A percentile compares a stretch with the other conserved stretches of the same genome.
These are phyloP conservation scores for Byssoonygena ceratinophila DNA, from an alignment of 2,329 filamentous ascomycete species.

Conservation along the genomic window DNA sequence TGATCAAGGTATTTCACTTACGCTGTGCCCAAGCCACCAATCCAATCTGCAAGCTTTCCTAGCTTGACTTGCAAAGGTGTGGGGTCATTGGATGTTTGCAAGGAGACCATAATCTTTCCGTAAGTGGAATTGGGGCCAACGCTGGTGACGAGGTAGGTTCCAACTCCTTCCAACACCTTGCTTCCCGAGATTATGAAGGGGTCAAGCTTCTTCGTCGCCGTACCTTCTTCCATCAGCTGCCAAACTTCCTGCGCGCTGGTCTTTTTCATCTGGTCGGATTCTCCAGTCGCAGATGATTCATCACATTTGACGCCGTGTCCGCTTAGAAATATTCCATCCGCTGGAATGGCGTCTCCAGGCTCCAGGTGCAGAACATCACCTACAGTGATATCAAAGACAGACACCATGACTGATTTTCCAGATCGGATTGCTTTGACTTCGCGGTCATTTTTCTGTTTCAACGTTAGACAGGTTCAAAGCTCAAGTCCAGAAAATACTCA, in stretches of 20 bases:
- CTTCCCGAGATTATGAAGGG: conserved; percentile 72
- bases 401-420: conserved; percentile 53
- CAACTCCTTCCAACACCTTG: conserved; percentile 66
- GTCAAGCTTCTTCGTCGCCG: conserved; percentile 47
- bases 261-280: conserved; percentile 63
- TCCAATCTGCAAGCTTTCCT: conserved; percentile 64
- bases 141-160: conserved; percentile 63
- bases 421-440: conserved; percentile 58
- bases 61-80: conserved; percentile 68
- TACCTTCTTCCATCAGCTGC: conserved; percentile 44
- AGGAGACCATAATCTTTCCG: conserved; percentile 62
- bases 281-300: conserved; percentile 62
- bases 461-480: neutral
- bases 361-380: conserved; percentile 60
- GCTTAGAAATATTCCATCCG: conserved; percentile 58
- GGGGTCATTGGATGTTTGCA: conserved; percentile 63
- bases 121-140: conserved; percentile 64
- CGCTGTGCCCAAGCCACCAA: conserved; percentile 65
- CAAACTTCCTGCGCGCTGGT: conserved; percentile 50
- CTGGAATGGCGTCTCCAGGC: conserved; percentile 59
- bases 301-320: conserved; percentile 60
- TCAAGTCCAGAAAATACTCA: conserved; percentile 17
- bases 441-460: conserved; percentile 51
- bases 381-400: conserved; percentile 56
- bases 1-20: conserved; percentile 18